Evolutionary conservation across 192 early-diverging fungal genomes (phyloP), one percentile per base, ranked within the genome.

Genomic region (Coemansia sp.): DNA sequence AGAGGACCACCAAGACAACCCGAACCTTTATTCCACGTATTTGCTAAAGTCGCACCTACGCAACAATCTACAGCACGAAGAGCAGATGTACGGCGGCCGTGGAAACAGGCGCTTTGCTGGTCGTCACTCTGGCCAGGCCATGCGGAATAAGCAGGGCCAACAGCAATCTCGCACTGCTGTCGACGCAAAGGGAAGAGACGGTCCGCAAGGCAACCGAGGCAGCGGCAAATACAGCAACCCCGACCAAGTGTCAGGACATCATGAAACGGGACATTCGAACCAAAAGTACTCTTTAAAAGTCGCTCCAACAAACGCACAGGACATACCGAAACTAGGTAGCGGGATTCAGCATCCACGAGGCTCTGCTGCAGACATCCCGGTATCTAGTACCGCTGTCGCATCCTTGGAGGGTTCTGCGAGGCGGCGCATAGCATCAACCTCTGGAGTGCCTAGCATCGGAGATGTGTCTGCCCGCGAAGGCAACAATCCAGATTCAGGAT

Each of bases 41-140:
- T 65, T 83, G 23, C 72, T 74, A 43, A 83, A 83, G 43, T 83
- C 81, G 21, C 81, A 83, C 30, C 51, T 83, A 58, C 75, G 81
- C 39, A 83, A 77, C 63, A 77, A 83, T 56, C 26, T 69, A 12
- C 65, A 69, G 30, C 53, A 68, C 55, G 45, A 64, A 12, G 49
- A 46, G 45, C 24, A 61, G 7, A 35, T 57, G 10, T 64, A 62
- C 34, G 57, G 58, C 6, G 16, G 36, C 2, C 64, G 43, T 23
- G 69, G 68, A 18, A 53, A 38, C 14, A 59, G 58, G 21, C 69
- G 66, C 59, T 61, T 53, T 60, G 66, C 63, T 56, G 41, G 49
- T 6, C 62, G 64, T 8, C 64, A 71, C 49, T 36, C 66, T 62
- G 62, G 59, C 20, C 71, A 66, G 36, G 46, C 34, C 30, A 59